Evolutionary conservation across 768 basidiomycete genomes (phyloP), one percentile per base, ranked within the genome.

Genomic region (Sutorius australiensis): DNA sequence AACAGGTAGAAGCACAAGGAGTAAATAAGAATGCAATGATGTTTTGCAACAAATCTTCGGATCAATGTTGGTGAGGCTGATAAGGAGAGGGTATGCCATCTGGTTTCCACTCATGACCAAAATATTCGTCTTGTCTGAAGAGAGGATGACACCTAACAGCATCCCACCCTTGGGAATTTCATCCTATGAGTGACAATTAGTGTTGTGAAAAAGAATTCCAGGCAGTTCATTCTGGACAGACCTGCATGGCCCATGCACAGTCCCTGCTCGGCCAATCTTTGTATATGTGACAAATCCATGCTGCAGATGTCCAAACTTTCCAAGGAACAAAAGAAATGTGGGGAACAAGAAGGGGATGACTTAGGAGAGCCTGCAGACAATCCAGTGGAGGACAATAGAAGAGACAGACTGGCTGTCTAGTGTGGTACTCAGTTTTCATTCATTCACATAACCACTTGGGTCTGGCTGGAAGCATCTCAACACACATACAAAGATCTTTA

Each of bases 231-330:
- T n/a, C n/a, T n/a, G n/a, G n/a, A n/a, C 4, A 32, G 12, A 62
- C 66, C 61, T 70, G 66, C 5, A 63, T 56, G 2, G 50, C 34
- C 66, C 70, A 70, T 32, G 66, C 56, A 10, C n/a, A 19, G 7
- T 66, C 57, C 0, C 42, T 17, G n/a, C 42, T 54, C 48, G 50
- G 11, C 48, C 53, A 54, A 14, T 50, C 30, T 5, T 48, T 50
- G 31, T 60, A 69, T 9, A 62, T 36, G 3, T 48, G 41, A 28
- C 55, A 49, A 8, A 51, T n/a, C 8, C 32, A 10, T 2, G 32
- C 8, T 2, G 32, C 32, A 2, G 32, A 32, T 4, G 32, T 32
- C 8, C 32, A 32, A 32, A 32, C 8, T 9, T 32, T 32, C 32
- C 8, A 5, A 5, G 32, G 32, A 12, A 10, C 9, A 10, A 32